Conservation (phyloP, 495 filamentous ascomycete genomes). For the Aspergillus ellipticus region DNA sequence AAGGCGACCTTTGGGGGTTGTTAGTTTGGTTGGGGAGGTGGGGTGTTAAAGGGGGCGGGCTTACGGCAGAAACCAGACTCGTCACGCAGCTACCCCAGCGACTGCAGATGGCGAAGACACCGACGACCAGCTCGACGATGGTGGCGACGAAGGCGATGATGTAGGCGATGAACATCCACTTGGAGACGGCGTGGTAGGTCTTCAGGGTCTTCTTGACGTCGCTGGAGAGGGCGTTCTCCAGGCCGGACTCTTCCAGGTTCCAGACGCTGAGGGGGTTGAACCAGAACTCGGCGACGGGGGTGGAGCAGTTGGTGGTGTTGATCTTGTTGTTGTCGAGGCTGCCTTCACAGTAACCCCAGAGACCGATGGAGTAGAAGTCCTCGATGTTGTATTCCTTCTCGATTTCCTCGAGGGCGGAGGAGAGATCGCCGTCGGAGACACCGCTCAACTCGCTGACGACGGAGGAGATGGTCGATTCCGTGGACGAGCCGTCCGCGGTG, state of each 20-base stretch:
- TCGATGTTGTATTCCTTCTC: conserved; percentile 54
- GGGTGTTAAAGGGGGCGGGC: conserved; percentile 20
- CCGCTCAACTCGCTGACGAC: conserved; percentile 24
- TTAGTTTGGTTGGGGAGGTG: conserved; percentile 30
- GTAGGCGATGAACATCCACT: conserved; percentile 78
- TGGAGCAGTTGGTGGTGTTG: conserved; percentile 49
- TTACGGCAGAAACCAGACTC: conserved; percentile 63
- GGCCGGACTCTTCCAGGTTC: conserved; percentile 53
- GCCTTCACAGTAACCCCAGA: conserved; percentile 85
- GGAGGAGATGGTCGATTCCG: conserved; percentile 22
- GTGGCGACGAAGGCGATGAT: conserved; percentile 67
- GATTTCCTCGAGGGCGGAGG: conserved; percentile 28
- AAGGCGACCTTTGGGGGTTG: conserved; percentile 36
- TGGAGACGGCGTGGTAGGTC: conserved; percentile 65
- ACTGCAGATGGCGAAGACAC: conserved; percentile 63
- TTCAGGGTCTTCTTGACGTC: conserved; percentile 62
- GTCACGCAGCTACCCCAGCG: conserved; percentile 72
- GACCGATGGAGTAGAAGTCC: conserved; percentile 74
- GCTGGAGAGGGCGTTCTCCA: conserved; percentile 57
- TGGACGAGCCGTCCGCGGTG: conserved; percentile 28
- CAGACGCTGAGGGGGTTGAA: conserved; percentile 68
- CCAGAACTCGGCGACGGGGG: conserved; percentile 62
- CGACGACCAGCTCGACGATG: conserved; percentile 63
- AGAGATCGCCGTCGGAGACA: conserved; percentile 30
- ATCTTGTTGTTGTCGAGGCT: conserved; percentile 46